Evolutionary conservation across 2,329 filamentous ascomycete genomes (phyloP), one percentile per base, ranked within the genome.

Genomic region (Blastomyces percursus): DNA sequence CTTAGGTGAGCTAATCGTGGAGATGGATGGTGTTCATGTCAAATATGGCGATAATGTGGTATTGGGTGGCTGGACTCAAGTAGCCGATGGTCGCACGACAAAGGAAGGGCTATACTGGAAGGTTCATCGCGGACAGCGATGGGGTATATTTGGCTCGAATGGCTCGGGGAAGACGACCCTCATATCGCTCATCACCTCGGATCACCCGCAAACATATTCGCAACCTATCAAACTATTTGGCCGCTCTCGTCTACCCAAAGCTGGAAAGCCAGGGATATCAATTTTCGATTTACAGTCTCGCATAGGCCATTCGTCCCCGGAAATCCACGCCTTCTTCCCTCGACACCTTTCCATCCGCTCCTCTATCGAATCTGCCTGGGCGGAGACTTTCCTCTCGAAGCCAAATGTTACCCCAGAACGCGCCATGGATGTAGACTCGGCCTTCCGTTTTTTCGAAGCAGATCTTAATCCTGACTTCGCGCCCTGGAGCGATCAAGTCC

Each of bases 121-220:
- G 0, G 86, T 97, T 30, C 84, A 86, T 48, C 84, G 88, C 60
- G 92, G 93, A 30, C 86, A 96, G 72, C 85, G 92, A 65, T 96
- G 91, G 89, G 93, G 90, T 2, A 84, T 97, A 21, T 94, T 99
- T 71, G 94, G 94, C 0, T 88, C 92, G 40, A 97, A 99, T 69
- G 94, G 83, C 14, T 96, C 91, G 0, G 94, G 94, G 21, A 99
- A 99, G 78, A 99, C 94, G 0, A 99, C 94, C 0, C 82, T 99
- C 48, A 83, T 97, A 35, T 94, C 91, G 5, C 81, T 99, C 6
- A 89, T 99, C 64, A 95, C 90, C 64, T 97, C 93, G 0, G 94
- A 99, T 71, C 94, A 99, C 69, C 94, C 94, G 0, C 93, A 97
- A 74, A 86, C 92, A 0, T 99, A 97, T 73, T 90, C 90, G 0